phyloP scores from a whole-genome alignment of 2,329 filamentous ascomycete species.

The Diaporthe sp. region DNA sequence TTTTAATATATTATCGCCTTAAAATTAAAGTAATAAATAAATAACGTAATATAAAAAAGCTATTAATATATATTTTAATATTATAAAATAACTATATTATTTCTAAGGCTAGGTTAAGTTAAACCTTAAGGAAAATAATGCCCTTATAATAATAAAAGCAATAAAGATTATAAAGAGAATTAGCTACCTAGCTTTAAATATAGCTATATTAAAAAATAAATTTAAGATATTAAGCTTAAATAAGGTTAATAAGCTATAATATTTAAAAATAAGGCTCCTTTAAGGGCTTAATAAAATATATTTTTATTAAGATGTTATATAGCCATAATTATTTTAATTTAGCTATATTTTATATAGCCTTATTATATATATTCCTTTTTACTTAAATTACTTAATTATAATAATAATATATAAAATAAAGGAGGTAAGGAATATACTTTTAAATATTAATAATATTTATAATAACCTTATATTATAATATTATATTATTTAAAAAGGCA shows the following conservation, averaged over 20 bases:
- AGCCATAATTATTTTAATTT: no score
- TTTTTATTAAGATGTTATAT: no score
- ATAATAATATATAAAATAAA: background rate
- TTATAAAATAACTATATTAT: background rate
- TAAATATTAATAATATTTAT: background rate
- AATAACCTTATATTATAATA: background rate
- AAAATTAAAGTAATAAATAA: background rate
- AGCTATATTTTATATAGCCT: no score
- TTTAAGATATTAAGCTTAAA: background rate
- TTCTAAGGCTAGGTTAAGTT: accelerated
- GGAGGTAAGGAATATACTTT: background rate
- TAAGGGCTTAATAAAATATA: no score
- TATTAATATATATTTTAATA: background rate
- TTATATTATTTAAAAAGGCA: background rate
- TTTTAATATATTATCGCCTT: no score
- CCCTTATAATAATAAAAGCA: no score
- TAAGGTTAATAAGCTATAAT: background rate
- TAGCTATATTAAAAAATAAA: no score
- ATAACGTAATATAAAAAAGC: background rate
- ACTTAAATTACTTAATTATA: background rate
- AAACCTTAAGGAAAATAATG: accelerated
- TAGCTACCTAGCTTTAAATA: accelerated
- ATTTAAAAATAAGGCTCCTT: background rate
- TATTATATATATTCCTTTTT: accelerated
- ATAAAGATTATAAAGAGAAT: no score